A percentile compares a stretch with the other conserved stretches of the same genome.
Conservation (phyloP, 1,284 basidiomycete genomes). For the Heterobasidion occidentale region DNA sequence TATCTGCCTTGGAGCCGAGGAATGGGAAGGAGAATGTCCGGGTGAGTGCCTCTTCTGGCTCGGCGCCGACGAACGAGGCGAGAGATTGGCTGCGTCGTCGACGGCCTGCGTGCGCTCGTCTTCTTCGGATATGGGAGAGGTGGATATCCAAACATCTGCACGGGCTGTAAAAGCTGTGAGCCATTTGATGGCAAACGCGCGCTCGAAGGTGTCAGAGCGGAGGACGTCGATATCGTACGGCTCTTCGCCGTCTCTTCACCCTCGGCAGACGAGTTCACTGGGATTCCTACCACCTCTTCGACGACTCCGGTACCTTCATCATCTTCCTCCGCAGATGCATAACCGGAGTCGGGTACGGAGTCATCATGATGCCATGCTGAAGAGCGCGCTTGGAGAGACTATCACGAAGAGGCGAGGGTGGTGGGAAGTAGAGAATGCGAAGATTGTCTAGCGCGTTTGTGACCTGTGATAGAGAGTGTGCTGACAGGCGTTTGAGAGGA, state of each 20-base stretch:
- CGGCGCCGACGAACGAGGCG: constrained; percentile 37
- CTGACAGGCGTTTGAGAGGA: constrained; percentile 31
- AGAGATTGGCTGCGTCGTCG: constrained; percentile 51
- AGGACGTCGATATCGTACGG: constrained; percentile 31
- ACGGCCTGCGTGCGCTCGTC: constrained; percentile 31
- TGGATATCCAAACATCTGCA: constrained; percentile 40
- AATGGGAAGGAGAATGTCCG: constrained; percentile 45
- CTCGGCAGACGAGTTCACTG: background rate
- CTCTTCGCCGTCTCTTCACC: background rate
- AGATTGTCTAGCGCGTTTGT: constrained; percentile 30
- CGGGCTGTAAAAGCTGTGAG: constrained; percentile 56
- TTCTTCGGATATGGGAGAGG: constrained; percentile 19
- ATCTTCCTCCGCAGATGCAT: constrained; percentile 55
- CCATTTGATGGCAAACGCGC: constrained; percentile 48
- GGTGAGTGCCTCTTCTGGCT: constrained; percentile 34
- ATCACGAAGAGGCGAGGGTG: constrained; percentile 4
- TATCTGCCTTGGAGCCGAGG: background rate
- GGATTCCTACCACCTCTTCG: constrained; percentile 16
- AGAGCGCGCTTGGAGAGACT: background rate
- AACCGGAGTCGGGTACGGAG: constrained; percentile 49
- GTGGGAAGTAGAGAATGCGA: constrained; percentile 34
- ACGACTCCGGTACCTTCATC: constrained; percentile 22
- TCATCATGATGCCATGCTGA: constrained; percentile 25
- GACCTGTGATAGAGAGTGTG: constrained; percentile 24
- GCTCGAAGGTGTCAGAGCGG: constrained; percentile 42